Conservation (phyloP, 306 rosid species). For the Pterocarpus macrocarpus region DNA sequence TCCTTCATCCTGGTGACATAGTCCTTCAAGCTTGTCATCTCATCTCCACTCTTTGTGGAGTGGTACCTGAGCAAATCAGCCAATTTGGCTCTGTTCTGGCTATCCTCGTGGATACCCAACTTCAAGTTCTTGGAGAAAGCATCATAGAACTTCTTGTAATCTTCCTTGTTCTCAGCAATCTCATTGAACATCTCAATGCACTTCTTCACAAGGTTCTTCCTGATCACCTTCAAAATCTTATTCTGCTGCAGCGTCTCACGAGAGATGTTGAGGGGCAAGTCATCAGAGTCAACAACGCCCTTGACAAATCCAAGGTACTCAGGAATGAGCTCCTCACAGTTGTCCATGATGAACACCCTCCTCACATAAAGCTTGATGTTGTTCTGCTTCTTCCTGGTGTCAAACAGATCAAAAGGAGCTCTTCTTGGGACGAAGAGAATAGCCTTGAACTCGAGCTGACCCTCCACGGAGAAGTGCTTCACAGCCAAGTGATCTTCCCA, state of each 20-base stretch:
- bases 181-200: constrained; percentile 78
- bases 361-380: constrained; percentile 73
- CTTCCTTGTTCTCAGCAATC: constrained; percentile 72
- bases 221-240: constrained; percentile 72
- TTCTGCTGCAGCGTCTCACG: constrained; percentile 74
- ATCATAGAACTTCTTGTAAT: constrained; percentile 65
- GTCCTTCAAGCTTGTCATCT: constrained; percentile 71
- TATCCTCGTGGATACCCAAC: constrained; percentile 69
- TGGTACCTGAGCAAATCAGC: constrained; percentile 70
- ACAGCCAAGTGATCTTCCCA: constrained; percentile 80
- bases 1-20: constrained; percentile 75
- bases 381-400: constrained; percentile 68
- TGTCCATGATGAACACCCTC: constrained; percentile 79
- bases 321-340: constrained; percentile 73
- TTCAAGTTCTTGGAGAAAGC: constrained; percentile 72
- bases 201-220: constrained; percentile 72
- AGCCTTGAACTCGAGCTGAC: constrained; percentile 76
- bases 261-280: constrained; percentile 71
- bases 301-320: constrained; percentile 70
- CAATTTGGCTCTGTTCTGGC: constrained; percentile 65
- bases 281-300: constrained; percentile 77
- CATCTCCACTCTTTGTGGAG: constrained; percentile 74
- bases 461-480: constrained; percentile 72
- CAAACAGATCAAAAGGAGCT: constrained; percentile 72
- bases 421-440: constrained; percentile 68